These are phyloP conservation scores for Scheffersomyces stambukii DNA, from an alignment of 1,139 yeast species.

Conservation along the genomic window DNA sequence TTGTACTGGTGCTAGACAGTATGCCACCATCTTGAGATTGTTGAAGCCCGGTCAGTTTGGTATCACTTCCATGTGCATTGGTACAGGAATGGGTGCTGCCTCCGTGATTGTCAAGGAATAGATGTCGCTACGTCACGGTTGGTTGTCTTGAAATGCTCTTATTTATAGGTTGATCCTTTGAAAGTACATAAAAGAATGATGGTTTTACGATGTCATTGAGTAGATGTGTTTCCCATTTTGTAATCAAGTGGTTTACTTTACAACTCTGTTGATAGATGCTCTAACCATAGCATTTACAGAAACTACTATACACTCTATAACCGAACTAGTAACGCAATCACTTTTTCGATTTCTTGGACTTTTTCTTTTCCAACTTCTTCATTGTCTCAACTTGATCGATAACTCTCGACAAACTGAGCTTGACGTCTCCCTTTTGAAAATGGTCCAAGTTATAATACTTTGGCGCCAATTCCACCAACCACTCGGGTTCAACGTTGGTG, in stretches of 20 bases:
- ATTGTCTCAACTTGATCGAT: constrained; percentile 45
- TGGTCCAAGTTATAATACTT: constrained; percentile 72
- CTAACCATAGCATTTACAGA: no score
- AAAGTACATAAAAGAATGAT: no score
- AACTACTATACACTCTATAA: no score
- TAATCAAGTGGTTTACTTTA: no score
- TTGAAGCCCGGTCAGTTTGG: constrained; percentile 13
- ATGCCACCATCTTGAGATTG: constrained; percentile 13
- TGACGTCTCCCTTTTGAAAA: constrained; percentile 80
- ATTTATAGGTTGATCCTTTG: no score
- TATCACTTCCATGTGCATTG: constrained; percentile 14
- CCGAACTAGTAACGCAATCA: no score
- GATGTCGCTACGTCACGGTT: no score
- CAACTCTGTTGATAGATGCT: no score
- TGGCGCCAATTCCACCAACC: constrained; percentile 87
- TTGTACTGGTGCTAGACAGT: constrained; percentile 13
- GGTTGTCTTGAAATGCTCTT: no score
- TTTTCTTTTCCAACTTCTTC: constrained; percentile 31
- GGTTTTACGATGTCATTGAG: no score
- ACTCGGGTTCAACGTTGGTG: constrained; percentile 86
- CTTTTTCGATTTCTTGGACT: no score
- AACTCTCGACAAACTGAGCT: constrained; percentile 70
- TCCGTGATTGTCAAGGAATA: constrained; percentile 11
- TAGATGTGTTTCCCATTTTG: no score
- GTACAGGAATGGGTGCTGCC: constrained; percentile 15